These are phyloP conservation scores for Linderniella brevidens DNA, from an alignment of 257 asterid genomes.

Conservation along the genomic window DNA sequence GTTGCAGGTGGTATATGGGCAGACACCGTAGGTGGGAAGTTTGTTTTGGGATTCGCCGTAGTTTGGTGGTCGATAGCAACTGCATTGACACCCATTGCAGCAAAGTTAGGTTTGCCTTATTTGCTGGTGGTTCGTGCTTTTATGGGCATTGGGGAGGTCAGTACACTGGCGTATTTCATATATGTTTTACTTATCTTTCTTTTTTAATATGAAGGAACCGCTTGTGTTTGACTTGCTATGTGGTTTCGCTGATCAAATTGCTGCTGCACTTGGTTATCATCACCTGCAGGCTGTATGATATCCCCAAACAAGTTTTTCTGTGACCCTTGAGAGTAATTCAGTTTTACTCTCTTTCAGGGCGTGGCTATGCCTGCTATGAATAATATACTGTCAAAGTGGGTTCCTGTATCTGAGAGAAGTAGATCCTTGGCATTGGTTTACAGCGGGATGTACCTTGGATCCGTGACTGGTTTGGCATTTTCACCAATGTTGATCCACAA, in stretches of 20 bases:
- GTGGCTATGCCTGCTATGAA: constrained; percentile 99
- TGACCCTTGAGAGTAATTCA: not conserved
- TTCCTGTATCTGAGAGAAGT: constrained; percentile 98
- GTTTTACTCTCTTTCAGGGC: constrained; percentile 17
- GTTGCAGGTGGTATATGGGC: constrained; percentile 99
- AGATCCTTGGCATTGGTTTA: constrained; percentile 92
- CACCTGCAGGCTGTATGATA: too few relatives aligned
- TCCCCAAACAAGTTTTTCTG: not conserved
- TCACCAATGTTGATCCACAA: constrained; percentile 76
- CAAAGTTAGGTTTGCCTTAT: constrained; percentile 75
- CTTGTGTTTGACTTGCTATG: too few relatives aligned
- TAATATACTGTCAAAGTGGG: constrained; percentile 80
- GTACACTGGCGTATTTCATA: constrained; percentile 10
- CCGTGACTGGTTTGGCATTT: constrained; percentile 79
- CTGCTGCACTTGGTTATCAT: not conserved
- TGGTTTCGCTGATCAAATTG: not conserved
- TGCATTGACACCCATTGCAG: constrained; percentile 88
- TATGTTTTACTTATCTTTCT: not conserved
- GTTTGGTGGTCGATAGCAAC: constrained; percentile 98
- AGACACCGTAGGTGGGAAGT: constrained; percentile 87
- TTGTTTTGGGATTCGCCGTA: constrained; percentile 92
- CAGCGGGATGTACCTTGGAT: constrained; percentile 99
- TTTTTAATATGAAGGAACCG: too few relatives aligned
- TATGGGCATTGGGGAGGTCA: constrained; percentile 99
- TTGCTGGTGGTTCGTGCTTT: constrained; percentile 82